Conservation (phyloP, 2,329 filamentous ascomycete genomes). For the Diaporthe sp. region DNA sequence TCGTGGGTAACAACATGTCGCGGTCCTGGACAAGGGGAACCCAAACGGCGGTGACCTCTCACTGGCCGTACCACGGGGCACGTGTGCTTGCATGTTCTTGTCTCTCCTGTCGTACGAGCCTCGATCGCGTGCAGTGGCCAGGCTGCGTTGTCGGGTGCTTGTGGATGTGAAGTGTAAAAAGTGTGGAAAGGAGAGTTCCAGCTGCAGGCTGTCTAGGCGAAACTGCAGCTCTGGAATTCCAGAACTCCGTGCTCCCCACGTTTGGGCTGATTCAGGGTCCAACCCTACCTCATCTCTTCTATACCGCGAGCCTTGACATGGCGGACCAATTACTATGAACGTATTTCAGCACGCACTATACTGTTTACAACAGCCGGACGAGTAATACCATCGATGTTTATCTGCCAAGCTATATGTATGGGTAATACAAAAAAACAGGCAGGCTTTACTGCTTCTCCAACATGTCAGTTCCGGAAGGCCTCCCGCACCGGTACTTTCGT, state of each 20-base stretch:
- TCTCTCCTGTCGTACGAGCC: constrained; percentile 16
- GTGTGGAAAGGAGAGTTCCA: constrained; percentile 25
- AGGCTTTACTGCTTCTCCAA: background rate
- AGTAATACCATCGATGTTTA: background rate
- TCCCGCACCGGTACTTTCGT: background rate
- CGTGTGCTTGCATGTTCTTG: constrained; percentile 10
- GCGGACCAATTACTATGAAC: background rate
- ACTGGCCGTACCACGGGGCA: background rate
- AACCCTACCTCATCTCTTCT: background rate
- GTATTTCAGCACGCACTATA: background rate
- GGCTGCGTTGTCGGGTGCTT: background rate
- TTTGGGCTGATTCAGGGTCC: background rate
- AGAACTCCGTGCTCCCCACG: background rate
- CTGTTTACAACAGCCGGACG: background rate
- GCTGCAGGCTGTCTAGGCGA: background rate
- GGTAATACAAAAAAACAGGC: background rate
- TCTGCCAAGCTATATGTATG: background rate
- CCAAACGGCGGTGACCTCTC: constrained; percentile 21
- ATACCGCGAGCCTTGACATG: background rate
- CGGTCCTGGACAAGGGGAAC: background rate
- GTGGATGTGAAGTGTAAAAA: constrained; percentile 33
- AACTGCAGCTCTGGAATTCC: background rate
- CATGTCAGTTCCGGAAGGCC: constrained; percentile 1
- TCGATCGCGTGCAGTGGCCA: background rate
- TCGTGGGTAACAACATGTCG: constrained; percentile 17